Percentiles rank a stretch among this genome's conserved stretches.
Conservation (phyloP, 495 filamentous ascomycete genomes). For the Aspergillus cavernicola region DNA sequence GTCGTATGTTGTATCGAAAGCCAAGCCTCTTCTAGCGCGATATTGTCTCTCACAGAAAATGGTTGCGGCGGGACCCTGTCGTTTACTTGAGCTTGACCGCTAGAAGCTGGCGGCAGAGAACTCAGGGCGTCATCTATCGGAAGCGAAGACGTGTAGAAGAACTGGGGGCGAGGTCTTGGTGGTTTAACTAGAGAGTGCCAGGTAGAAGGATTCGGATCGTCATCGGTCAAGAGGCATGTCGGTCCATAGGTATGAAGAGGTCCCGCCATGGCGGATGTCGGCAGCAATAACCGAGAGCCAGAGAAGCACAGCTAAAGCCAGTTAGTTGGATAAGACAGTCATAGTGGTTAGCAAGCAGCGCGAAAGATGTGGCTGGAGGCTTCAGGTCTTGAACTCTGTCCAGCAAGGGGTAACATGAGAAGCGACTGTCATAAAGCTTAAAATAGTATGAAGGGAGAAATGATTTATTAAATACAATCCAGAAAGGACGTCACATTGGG, state of each 20-base stretch:
- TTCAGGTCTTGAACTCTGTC: slow-evolving; percentile 4
- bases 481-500: no score
- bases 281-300: slow-evolving; percentile 1
- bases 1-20: slow-evolving; percentile 46
- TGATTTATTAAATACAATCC: background rate
- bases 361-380: background rate
- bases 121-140: slow-evolving; percentile 82
- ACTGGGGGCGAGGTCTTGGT: slow-evolving; percentile 61
- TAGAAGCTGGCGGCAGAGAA: slow-evolving; percentile 54
- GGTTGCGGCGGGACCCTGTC: slow-evolving; percentile 63
- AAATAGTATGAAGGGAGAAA: background rate
- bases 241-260: slow-evolving; percentile 54
- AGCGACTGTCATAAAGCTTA: slow-evolving; percentile 3
- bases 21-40: slow-evolving; percentile 72
- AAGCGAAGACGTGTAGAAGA: slow-evolving; percentile 74
- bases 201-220: slow-evolving; percentile 31
- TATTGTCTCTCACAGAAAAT: slow-evolving; percentile 72
- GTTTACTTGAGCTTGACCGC: slow-evolving; percentile 44
- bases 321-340: slow-evolving; percentile 1
- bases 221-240: slow-evolving; percentile 45
- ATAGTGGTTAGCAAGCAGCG: background rate
- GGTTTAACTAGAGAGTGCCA: slow-evolving; percentile 32
- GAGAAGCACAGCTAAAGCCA: background rate
- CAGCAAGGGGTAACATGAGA: slow-evolving; percentile 20
- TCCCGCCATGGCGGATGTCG: slow-evolving; percentile 35